Evolutionary conservation across 2,329 filamentous ascomycete species (phyloP).

Genomic region (Hypoxylon rubiginosum): DNA sequence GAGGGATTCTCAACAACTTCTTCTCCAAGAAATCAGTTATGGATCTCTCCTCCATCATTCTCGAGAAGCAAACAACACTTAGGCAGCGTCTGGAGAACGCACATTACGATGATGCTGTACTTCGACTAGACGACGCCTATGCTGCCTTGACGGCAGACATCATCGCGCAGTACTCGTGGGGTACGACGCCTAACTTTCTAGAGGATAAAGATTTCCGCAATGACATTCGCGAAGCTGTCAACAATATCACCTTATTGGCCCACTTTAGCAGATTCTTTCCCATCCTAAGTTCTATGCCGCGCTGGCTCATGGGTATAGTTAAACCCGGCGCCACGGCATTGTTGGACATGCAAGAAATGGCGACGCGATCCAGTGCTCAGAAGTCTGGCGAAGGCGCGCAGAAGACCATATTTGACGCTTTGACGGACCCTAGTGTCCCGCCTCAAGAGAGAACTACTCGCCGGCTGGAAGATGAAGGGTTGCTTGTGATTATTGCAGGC

Average conservation of each 20-base stretch:
- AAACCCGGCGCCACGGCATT: background rate
- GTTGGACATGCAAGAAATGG: background rate
- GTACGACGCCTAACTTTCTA: background rate
- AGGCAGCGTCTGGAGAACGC: background rate
- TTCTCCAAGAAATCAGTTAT: constrained; percentile 46
- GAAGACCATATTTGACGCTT: constrained; percentile 3
- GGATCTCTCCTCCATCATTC: constrained; percentile 36
- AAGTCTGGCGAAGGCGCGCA: background rate
- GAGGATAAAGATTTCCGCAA: background rate
- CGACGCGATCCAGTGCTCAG: background rate
- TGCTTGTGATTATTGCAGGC: background rate
- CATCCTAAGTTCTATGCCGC: background rate
- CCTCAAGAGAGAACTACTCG: background rate
- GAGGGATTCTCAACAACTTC: constrained; percentile 40
- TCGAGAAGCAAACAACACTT: constrained; percentile 18
- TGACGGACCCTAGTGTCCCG: background rate
- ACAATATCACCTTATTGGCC: background rate
- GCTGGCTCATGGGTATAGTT: background rate
- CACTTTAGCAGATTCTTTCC: constrained; percentile 2
- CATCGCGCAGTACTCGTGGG: background rate
- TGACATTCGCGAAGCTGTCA: background rate
- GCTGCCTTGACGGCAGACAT: constrained; percentile 3
- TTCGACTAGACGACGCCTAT: background rate
- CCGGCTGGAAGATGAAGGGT: background rate
- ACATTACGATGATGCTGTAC: background rate